These are phyloP conservation scores for Cantharellus cinnabarinus DNA, from an alignment of 768 basidiomycete species.

Conservation along the genomic window DNA sequence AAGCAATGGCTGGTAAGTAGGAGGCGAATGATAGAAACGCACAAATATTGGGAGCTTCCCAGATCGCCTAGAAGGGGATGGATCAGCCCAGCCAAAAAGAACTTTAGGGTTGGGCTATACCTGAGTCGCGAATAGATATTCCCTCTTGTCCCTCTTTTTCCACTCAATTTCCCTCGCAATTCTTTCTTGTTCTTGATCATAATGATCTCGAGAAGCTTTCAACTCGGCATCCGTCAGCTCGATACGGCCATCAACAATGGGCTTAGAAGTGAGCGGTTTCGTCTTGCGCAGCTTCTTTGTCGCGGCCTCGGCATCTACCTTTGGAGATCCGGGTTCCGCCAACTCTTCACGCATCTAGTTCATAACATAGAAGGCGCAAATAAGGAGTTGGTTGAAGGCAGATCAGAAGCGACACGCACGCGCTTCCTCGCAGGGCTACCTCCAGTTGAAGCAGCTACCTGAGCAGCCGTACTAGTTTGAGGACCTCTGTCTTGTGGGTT, in stretches of 20 bases:
- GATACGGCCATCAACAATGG: conserved; percentile 46
- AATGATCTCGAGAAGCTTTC: conserved; percentile 47
- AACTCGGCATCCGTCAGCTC: conserved; percentile 71
- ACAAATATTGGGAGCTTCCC: conserved; percentile 29
- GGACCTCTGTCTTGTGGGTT: no score
- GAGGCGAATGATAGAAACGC: neutral
- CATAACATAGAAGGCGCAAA: neutral
- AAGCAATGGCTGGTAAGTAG: neutral
- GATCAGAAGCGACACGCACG: neutral
- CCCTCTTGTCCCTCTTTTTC: conserved; percentile 38
- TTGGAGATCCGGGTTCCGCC: neutral
- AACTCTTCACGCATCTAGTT: neutral
- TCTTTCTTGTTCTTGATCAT: conserved; percentile 38
- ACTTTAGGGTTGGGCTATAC: neutral
- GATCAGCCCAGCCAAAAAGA: conserved; percentile 18
- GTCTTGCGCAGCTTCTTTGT: neutral
- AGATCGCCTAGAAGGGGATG: conserved; percentile 34
- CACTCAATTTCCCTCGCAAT: conserved; percentile 30
- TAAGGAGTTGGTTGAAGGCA: neutral
- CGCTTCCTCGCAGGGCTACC: neutral
- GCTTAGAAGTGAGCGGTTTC: conserved; percentile 24
- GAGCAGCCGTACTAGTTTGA: no score
- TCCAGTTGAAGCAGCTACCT: no score
- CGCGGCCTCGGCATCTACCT: neutral
- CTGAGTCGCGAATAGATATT: conserved; percentile 13